A percentile compares a stretch with the other conserved stretches of the same genome.
Evolutionary conservation across 345 rosid species (phyloP).

Genomic region (Trapa bicornis): DNA sequence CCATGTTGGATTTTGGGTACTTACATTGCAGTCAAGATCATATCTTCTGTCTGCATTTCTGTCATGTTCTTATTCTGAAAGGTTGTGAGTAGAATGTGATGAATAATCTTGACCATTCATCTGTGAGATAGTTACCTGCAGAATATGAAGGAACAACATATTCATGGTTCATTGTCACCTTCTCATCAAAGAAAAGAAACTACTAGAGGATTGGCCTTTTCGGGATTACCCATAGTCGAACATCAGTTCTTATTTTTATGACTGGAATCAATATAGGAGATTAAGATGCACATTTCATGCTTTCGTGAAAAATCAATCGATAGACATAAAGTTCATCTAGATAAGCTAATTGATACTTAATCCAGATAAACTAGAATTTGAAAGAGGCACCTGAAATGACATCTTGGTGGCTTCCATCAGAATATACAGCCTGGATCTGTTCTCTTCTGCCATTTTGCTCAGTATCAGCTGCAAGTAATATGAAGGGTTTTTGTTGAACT

Average conservation of each 20-base stretch:
- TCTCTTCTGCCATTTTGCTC: constrained; percentile 65
- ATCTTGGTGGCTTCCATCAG: constrained; percentile 57
- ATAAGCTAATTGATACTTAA: background rate
- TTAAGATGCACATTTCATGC: background rate
- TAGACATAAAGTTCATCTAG: background rate
- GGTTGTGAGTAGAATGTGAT: constrained; percentile 62
- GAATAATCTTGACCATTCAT: constrained; percentile 80
- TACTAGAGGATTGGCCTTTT: background rate
- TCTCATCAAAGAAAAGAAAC: background rate
- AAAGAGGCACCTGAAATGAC: constrained; percentile 49
- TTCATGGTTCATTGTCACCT: background rate
- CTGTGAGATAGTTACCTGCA: constrained; percentile 66
- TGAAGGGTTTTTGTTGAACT: too few species aligned
- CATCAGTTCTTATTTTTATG: background rate
- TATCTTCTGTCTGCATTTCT: constrained; percentile 86
- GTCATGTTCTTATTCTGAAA: constrained; percentile 72
- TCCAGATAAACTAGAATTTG: background rate
- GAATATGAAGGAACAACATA: background rate
- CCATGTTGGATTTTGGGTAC: constrained; percentile 9
- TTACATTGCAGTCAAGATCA: constrained; percentile 70
- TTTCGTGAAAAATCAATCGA: background rate
- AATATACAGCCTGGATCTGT: constrained; percentile 39
- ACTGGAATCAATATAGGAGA: background rate
- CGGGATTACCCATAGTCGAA: background rate
- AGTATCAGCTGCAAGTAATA: constrained; percentile 41